These are phyloP conservation scores for Stagonosporopsis vannaccii DNA, from an alignment of 2,329 filamentous ascomycete species.

Conservation along the genomic window DNA sequence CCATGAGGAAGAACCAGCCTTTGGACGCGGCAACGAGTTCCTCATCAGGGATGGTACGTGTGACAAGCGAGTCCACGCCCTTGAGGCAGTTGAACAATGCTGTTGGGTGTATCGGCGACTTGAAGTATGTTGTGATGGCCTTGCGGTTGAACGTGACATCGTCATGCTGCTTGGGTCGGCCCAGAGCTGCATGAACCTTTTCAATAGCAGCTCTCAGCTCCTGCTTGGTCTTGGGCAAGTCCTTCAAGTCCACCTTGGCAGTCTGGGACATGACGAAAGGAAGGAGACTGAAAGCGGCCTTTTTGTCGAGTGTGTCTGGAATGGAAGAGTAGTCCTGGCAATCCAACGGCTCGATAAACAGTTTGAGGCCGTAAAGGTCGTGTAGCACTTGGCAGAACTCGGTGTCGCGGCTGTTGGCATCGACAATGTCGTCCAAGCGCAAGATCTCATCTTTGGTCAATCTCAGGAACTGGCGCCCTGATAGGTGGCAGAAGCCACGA, in stretches of 20 bases:
- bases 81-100: constrained; percentile 81
- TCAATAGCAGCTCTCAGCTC: constrained; percentile 91
- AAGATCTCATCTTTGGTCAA: constrained; percentile 87
- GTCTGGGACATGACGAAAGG: constrained; percentile 85
- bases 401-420: constrained; percentile 70
- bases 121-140: constrained; percentile 81
- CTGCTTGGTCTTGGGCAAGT: constrained; percentile 90
- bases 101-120: constrained; percentile 81
- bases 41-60: constrained; percentile 64
- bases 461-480: constrained; percentile 87
- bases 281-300: constrained; percentile 80
- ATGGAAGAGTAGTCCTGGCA: constrained; percentile 74
- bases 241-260: constrained; percentile 85
- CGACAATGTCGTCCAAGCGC: constrained; percentile 75
- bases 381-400: constrained; percentile 75
- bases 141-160: constrained; percentile 88
- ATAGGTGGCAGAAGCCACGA: constrained; percentile 82
- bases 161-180: constrained; percentile 75
- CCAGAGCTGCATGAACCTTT: constrained; percentile 87
- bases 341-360: constrained; percentile 45
- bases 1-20: constrained; percentile 92
- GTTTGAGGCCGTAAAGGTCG: constrained; percentile 49
- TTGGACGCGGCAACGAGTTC: constrained; percentile 74
- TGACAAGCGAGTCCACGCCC: constrained; percentile 67
- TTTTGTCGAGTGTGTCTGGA: constrained; percentile 77